Percentiles rank a stretch among this genome's conserved stretches.
phyloP scores from a whole-genome alignment of 371 early-diverging fungal genomes.

The Rhizopus microsporus region DNA sequence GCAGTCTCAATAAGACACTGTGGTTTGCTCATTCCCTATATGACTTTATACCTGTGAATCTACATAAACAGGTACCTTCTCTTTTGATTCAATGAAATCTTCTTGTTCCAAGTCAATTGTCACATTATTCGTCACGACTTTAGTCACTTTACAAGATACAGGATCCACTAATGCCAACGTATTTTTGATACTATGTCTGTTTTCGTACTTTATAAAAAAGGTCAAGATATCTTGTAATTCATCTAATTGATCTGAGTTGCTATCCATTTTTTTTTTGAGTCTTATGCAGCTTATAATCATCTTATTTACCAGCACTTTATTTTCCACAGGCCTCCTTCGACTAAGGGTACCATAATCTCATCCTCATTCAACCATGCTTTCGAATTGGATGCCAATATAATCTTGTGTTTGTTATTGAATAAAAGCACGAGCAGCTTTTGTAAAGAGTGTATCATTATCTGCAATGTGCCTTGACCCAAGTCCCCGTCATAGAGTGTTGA shows the following conservation, averaged over 20 bases:
- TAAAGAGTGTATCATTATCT: constrained; percentile 20
- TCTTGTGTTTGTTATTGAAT: constrained; percentile 22
- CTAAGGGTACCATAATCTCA: constrained; percentile 25
- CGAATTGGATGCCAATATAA: constrained; percentile 29
- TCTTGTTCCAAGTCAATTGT: constrained; percentile 24
- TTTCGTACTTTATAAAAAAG: constrained; percentile 41
- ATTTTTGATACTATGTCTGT: constrained; percentile 41
- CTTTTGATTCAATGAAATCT: constrained; percentile 22
- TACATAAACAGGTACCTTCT: constrained; percentile 28
- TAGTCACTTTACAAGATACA: constrained; percentile 36
- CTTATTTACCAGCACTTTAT: constrained; percentile 32
- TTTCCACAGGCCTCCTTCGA: constrained; percentile 34
- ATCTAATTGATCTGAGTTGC: constrained; percentile 23
- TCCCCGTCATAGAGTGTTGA: constrained; percentile 12
- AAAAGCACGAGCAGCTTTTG: constrained; percentile 18
- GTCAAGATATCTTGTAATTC: constrained; percentile 36
- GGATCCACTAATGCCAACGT: constrained; percentile 41
- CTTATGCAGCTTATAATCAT: background rate
- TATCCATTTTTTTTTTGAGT: constrained; percentile 2
- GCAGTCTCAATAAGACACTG: background rate
- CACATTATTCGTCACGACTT: constrained; percentile 39
- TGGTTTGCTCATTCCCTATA: background rate
- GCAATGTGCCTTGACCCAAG: constrained; percentile 26
- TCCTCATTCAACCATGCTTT: constrained; percentile 41
- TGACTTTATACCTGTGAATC: constrained; percentile 6